phyloP scores from a whole-genome alignment of 2,329 filamentous ascomycete genomes.

The Hypoxylon sp. region DNA sequence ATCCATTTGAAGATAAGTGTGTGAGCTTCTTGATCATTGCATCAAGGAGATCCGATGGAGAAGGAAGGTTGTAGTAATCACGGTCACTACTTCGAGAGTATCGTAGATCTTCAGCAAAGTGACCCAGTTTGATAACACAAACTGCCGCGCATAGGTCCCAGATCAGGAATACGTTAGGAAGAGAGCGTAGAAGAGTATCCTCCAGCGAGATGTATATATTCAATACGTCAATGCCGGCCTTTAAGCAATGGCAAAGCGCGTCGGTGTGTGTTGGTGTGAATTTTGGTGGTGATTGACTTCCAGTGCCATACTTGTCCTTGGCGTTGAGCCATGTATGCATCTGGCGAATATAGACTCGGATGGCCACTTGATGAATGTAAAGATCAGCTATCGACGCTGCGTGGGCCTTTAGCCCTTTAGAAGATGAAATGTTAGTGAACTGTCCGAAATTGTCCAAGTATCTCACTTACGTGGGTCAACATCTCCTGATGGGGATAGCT shows the following conservation, averaged over 20 bases:
- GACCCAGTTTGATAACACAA: conserved; percentile 32
- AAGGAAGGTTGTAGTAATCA: conserved; percentile 12
- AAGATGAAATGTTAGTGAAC: conserved; percentile 12
- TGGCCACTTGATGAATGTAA: conserved; percentile 41
- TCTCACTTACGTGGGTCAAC: conserved; percentile 31
- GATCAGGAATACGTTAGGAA: conserved; percentile 36
- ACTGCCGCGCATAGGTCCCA: conserved; percentile 37
- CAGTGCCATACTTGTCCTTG: conserved; percentile 14
- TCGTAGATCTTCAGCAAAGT: conserved; percentile 26
- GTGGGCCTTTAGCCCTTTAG: conserved; percentile 26
- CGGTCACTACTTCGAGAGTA: neutral
- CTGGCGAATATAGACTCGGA: conserved; percentile 26
- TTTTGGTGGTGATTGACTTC: conserved; percentile 3
- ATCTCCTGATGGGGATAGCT: conserved; percentile 20
- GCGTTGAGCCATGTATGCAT: conserved; percentile 19
- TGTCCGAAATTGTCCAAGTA: too few species aligned
- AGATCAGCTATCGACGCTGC: conserved; percentile 32
- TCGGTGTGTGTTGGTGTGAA: conserved; percentile 31
- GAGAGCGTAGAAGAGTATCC: conserved; percentile 30
- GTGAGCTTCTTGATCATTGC: conserved; percentile 34
- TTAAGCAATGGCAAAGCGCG: conserved; percentile 37
- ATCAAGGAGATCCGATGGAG: conserved; percentile 20
- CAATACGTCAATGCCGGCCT: conserved; percentile 13
- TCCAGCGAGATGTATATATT: conserved; percentile 36
- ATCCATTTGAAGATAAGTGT: conserved; percentile 28